A percentile compares a stretch with the other conserved stretches of the same genome.
These are phyloP conservation scores for Aspergillus bridgeri DNA, from an alignment of 495 filamentous ascomycete genomes.

Conservation along the genomic window DNA sequence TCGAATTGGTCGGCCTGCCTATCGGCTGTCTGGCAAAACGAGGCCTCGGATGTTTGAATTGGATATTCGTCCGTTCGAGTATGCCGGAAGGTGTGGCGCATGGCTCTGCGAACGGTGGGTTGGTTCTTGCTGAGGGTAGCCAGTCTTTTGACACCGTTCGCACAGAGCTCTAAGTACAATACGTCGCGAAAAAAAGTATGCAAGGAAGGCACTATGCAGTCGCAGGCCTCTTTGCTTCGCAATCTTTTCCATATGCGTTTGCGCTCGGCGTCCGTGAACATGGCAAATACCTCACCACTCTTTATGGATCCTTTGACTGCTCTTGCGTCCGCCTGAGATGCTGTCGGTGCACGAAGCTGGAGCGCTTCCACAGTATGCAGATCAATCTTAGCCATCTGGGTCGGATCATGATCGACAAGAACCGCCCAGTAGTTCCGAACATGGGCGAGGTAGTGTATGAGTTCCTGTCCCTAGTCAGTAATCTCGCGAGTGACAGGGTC, in stretches of 20 bases:
- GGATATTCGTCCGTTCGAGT: neutral
- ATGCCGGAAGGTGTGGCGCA: constrained; percentile 1
- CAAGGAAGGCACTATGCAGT: neutral
- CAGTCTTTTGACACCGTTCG: constrained; percentile 27
- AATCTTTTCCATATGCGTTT: no score
- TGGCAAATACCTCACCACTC: no score
- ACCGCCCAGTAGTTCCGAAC: no score
- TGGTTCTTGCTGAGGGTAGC: constrained; percentile 2
- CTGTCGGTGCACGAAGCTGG: no score
- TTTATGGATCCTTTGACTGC: no score
- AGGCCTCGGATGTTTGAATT: neutral
- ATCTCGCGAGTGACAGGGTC: neutral
- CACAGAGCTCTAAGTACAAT: neutral
- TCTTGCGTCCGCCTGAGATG: neutral
- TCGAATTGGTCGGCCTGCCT: neutral
- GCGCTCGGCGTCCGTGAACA: no score
- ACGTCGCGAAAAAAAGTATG: constrained; percentile 32
- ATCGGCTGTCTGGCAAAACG: neutral
- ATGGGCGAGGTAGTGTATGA: no score
- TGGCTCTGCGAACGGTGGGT: constrained; percentile 11
- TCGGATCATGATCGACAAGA: no score
- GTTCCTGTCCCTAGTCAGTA: no score
- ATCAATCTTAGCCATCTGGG: no score
- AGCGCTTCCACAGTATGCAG: no score
- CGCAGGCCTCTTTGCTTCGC: no score